Evolutionary conservation across 768 basidiomycete species (phyloP), one percentile per base, ranked within the genome.

Genomic region (Termitomyces sp.): DNA sequence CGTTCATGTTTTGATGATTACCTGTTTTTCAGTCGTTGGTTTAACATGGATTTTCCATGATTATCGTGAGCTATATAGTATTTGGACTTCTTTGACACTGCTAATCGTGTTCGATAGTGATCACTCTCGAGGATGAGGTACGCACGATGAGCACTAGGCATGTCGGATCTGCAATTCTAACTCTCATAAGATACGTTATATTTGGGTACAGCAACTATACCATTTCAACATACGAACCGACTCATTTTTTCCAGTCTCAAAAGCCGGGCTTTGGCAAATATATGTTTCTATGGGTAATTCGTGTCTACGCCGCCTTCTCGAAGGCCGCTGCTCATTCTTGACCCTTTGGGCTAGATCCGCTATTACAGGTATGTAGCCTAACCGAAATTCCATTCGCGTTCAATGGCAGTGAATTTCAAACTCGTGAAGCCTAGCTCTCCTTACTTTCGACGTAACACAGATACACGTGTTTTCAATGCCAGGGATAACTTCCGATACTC

Each of bases 381-480:
- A 2, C 4, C 23, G 17, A n/a, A n/a, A 16, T 48, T 41, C 5
- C 17, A 19, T 30, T 27, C 12, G 8, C 35, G 8, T 21, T 28
- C 21, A 37, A 21, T 21, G 25, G n/a, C n/a, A 27, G 25, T 5
- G 35, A 52, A 39, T 16, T 17, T 45, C 12, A 34, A 30, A 21
- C 9, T 12, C 43, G 23, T 60, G 23, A 53, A 78, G 74, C 32
- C 70, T 79, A 19, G 64, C 69, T 5, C 71, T 78, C 11, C 61
- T 78, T 1, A 56, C 76, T 3, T 77, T 79, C 58, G 77, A 79
- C 52, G 73, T 73, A 1, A 63, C 73, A 4, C 77, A 79, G 58
- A 79, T 77, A 30, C 77, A 80, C 50, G 61, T 72, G 3, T 78
- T 78, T 53, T 59, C 74, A 6, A 62, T 64, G 19, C 75, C 72